A percentile compares a stretch with the other conserved stretches of the same genome.
Conservation (phyloP, 176 grass and related monocot species). For the Musa itinerans region DNA sequence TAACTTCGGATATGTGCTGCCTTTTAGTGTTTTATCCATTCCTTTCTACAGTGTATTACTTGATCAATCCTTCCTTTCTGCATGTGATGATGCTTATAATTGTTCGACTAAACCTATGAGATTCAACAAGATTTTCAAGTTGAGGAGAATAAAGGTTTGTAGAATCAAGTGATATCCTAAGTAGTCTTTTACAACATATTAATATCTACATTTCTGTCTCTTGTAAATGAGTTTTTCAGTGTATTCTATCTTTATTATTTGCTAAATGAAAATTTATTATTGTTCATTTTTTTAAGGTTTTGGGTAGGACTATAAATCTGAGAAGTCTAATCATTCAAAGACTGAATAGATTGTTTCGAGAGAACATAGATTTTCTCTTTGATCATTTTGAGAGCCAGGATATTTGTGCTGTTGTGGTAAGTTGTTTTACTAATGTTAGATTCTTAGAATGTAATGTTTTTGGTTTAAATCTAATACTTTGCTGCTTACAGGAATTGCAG, state of each 20-base stretch:
- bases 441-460: conserved; percentile 5
- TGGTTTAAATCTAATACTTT: conserved; percentile 15
- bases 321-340: conserved; percentile 91
- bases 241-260: no score
- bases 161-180: neutral
- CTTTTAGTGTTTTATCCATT: neutral
- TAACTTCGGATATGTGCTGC: neutral
- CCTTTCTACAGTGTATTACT: conserved; percentile 63
- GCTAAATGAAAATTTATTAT: neutral
- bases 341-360: conserved; percentile 95
- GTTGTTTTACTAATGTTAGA: conserved; percentile 20
- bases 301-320: conserved; percentile 88
- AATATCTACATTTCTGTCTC: neutral
- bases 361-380: conserved; percentile 94
- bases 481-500: conserved; percentile 65
- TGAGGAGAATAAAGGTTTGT: conserved; percentile 95
- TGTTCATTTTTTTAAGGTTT: conserved; percentile 40
- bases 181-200: no score
- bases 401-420: conserved; percentile 88
- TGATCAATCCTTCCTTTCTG: conserved; percentile 81
- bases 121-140: conserved; percentile 85
- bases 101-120: conserved; percentile 77
- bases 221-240: neutral
- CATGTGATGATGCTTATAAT: conserved; percentile 81
- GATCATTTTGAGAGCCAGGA: conserved; percentile 79